Conservation (phyloP, 352 stramenopile genomes). For the Phytopythium chamaehyphon region DNA sequence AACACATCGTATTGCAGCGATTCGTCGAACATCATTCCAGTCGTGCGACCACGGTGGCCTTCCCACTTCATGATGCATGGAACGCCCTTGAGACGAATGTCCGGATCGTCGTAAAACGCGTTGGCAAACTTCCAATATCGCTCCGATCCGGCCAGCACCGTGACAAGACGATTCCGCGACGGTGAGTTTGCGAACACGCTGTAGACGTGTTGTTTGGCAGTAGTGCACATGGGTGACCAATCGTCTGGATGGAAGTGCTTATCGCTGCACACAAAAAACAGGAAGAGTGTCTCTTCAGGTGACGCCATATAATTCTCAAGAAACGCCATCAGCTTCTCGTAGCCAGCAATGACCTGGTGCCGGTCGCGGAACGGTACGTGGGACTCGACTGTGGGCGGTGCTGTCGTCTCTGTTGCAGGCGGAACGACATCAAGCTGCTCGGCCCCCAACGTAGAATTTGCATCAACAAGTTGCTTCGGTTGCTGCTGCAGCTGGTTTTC, state of each 20-base stretch:
- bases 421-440: neutral
- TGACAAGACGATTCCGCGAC: conserved; percentile 46
- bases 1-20: conserved; percentile 37
- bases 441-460: too few relatives aligned
- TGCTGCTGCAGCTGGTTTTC: too few relatives aligned
- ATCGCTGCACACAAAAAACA: conserved; percentile 73
- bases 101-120: conserved; percentile 32
- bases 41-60: conserved; percentile 25
- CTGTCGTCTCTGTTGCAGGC: neutral
- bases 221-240: conserved; percentile 42
- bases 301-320: conserved; percentile 40
- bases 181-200: conserved; percentile 56
- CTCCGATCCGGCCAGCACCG: conserved; percentile 44
- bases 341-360: conserved; percentile 42
- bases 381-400: neutral
- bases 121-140: conserved; percentile 42
- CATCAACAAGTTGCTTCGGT: too few relatives aligned
- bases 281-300: conserved; percentile 42
- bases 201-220: conserved; percentile 52
- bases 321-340: conserved; percentile 43
- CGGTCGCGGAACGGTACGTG: conserved; percentile 24
- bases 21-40: conserved; percentile 29
- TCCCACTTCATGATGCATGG: conserved; percentile 42
- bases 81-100: conserved; percentile 35
- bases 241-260: conserved; percentile 42